phyloP scores from a whole-genome alignment of 1,284 basidiomycete species.

The Amylostereum areolatum region DNA sequence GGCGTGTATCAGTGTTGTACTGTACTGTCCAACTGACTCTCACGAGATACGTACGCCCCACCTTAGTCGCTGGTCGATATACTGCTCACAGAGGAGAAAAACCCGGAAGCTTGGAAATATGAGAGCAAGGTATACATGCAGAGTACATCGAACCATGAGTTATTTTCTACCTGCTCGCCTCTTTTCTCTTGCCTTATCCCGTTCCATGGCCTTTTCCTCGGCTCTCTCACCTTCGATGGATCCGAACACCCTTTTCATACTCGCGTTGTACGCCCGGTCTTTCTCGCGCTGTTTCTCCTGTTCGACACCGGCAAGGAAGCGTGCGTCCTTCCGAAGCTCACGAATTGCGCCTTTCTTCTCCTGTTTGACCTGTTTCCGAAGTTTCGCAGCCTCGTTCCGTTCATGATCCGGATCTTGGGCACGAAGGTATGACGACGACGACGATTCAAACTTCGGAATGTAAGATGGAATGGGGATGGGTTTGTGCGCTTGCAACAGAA shows the following conservation, averaged over 20 bases:
- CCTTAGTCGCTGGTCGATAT: too few species aligned
- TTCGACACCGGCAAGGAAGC: conserved; percentile 87
- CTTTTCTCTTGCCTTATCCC: conserved; percentile 75
- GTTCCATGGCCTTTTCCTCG: conserved; percentile 91
- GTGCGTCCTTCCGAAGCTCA: conserved; percentile 92
- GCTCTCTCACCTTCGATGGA: conserved; percentile 87
- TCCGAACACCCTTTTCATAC: conserved; percentile 80
- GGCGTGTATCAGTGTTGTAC: neutral
- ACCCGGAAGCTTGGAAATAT: too few species aligned
- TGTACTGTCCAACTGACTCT: too few species aligned
- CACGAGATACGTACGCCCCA: too few species aligned
- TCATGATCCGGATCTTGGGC: conserved; percentile 91
- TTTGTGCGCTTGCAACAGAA: conserved; percentile 90
- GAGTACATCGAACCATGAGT: neutral
- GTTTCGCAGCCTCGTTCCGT: conserved; percentile 81
- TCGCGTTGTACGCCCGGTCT: conserved; percentile 71
- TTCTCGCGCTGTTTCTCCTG: conserved; percentile 81
- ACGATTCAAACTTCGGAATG: conserved; percentile 89
- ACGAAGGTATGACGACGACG: conserved; percentile 76
- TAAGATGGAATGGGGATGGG: conserved; percentile 93
- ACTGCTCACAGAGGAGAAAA: too few species aligned
- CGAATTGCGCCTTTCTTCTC: conserved; percentile 96
- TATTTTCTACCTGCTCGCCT: conserved; percentile 67
- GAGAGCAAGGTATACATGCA: too few species aligned
- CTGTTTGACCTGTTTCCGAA: conserved; percentile 89